These are phyloP conservation scores for Wallacemonas sp. DNA, from an alignment of 208 protist species.

Conservation along the genomic window DNA sequence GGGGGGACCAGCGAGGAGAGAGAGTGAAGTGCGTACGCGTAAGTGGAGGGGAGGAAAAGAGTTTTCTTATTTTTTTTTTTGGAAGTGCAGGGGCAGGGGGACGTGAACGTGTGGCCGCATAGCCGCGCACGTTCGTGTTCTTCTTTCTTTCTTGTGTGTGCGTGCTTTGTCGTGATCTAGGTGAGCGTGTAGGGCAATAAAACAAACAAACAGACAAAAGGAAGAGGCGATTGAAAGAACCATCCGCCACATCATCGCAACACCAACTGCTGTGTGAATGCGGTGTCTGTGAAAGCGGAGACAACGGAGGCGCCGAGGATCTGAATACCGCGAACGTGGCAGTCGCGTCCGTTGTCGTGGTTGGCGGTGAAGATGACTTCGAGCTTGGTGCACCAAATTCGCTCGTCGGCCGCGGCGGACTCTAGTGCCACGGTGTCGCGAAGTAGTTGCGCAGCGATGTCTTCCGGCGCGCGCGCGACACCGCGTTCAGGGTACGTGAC, in stretches of 20 bases:
- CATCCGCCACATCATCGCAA: too few species aligned
- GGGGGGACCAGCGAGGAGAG: too few species aligned
- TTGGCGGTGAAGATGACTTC: constrained; percentile 71
- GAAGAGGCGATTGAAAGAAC: too few species aligned
- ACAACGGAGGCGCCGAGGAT: constrained; percentile 51
- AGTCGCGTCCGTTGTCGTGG: constrained; percentile 80
- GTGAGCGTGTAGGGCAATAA: background rate
- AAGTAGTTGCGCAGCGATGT: constrained; percentile 1
- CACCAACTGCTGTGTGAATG: constrained; percentile 32
- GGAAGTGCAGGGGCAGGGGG: too few species aligned
- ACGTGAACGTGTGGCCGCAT: too few species aligned
- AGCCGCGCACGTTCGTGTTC: background rate
- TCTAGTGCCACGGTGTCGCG: constrained; percentile 1
- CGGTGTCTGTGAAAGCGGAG: constrained; percentile 35
- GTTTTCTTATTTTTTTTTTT: background rate
- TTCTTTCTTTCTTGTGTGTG: background rate
- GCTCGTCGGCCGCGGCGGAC: constrained; percentile 21
- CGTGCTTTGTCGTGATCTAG: background rate
- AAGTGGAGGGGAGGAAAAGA: background rate
- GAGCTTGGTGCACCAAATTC: constrained; percentile 68
- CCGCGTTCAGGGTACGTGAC: constrained; percentile 4
- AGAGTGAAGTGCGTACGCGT: too few species aligned
- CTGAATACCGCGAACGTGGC: constrained; percentile 73
- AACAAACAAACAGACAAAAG: background rate
- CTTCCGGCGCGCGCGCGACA: background rate